Evolutionary conservation across 768 basidiomycete species (phyloP), one percentile per base, ranked within the genome.

Genomic region (Amanita polypyramis): DNA sequence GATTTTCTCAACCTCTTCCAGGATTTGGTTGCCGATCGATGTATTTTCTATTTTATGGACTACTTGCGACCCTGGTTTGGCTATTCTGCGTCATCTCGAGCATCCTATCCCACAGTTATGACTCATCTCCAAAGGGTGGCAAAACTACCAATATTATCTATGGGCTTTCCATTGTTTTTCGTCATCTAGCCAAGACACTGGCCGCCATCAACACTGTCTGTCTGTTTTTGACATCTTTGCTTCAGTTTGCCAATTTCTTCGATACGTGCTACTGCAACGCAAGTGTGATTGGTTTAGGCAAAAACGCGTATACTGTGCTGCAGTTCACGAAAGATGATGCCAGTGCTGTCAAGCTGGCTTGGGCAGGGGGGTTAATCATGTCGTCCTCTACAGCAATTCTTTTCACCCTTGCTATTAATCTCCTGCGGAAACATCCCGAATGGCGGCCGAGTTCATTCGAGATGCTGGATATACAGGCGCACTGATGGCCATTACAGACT

Each of bases 221-320:
- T 63, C 58, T 67, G 19, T 38, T 69, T 8, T 41, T 54, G 7
- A 38, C 54, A 11, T 63, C 62, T 36, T 21, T 66, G 4, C 59
- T 67, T 40, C 65, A 67, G 45, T 64, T 67, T 44, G 57, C 57
- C 27, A 62, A 55, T 7, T 60, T 65, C 42, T 65, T 59, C 14
- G 57, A 66, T 38, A 54, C 60, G 8, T 69, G 66, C 39, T 69
- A 64, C 27, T 69, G 66, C 52, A 64, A 68, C 41, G 61, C 63
- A 53, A 62, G 59, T 47, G 61, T 62, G 12, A 51, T 68, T 8
- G 58, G 62, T 8, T 51, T 55, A 4, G 58, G 63, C 1, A 2
- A 32, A 0, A 30, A 23, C 0, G 65, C 67, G 2, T 71, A 60
- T 42, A 40, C 59, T 10, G 59, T 72, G 12, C 59, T 72, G 4